Conservation (phyloP, 1,284 basidiomycete genomes). For the Hemileia vastatrix region DNA sequence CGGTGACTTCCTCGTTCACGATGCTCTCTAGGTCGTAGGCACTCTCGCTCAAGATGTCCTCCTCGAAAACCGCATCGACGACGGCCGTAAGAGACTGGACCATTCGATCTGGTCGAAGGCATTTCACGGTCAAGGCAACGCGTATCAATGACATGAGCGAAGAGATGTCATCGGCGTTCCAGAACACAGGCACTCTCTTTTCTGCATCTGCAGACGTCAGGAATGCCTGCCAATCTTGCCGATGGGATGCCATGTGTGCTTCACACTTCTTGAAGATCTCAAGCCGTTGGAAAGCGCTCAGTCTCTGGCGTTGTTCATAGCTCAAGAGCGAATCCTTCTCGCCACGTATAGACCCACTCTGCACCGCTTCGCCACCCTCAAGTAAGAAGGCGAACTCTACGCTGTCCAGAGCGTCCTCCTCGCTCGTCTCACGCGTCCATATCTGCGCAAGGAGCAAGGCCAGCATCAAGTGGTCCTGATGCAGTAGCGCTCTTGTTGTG, state of each 20-base stretch:
- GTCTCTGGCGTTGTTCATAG: too few relatives aligned
- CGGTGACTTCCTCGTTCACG: slow-evolving; percentile 65
- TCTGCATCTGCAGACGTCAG: slow-evolving; percentile 64
- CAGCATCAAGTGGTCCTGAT: slow-evolving; percentile 85
- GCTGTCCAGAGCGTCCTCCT: slow-evolving; percentile 57
- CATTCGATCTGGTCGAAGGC: slow-evolving; percentile 79
- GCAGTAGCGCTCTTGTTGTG: slow-evolving; percentile 78
- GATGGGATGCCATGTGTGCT: slow-evolving; percentile 56
- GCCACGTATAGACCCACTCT: too few relatives aligned
- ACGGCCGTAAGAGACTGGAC: slow-evolving; percentile 66
- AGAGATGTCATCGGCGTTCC: slow-evolving; percentile 47
- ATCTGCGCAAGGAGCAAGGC: slow-evolving; percentile 50
- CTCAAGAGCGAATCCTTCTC: too few relatives aligned
- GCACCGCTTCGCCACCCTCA: slow-evolving; percentile 76
- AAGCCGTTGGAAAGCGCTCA: slow-evolving; percentile 38
- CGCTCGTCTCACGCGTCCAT: slow-evolving; percentile 42
- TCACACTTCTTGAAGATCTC: slow-evolving; percentile 67
- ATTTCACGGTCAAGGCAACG: too few relatives aligned
- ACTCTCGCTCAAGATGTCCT: slow-evolving; percentile 61
- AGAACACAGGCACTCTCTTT: slow-evolving; percentile 56
- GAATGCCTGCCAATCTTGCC: slow-evolving; percentile 66
- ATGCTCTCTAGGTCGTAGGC: slow-evolving; percentile 63
- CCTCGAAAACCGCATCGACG: slow-evolving; percentile 61
- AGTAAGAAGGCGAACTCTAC: slow-evolving; percentile 84
- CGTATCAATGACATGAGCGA: not conserved